Conservation (phyloP, 257 asterid genomes). For the Solanum paucissectum region DNA sequence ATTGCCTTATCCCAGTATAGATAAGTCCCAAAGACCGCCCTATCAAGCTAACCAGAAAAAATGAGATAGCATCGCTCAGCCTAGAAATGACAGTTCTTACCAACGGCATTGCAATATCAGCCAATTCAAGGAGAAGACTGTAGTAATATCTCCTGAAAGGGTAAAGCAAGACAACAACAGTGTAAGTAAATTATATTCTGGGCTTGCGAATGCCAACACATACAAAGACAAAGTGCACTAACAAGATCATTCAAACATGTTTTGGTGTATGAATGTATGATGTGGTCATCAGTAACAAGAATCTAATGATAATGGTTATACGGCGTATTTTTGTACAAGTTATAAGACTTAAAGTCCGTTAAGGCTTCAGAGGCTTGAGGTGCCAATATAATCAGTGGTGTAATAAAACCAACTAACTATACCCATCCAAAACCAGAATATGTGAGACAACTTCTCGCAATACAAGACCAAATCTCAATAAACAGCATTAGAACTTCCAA, state of each 20-base stretch:
- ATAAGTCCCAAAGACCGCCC: slow-evolving; percentile 93
- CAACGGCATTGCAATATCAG: slow-evolving; percentile 69
- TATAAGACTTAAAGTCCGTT: not conserved
- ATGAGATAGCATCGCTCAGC: slow-evolving; percentile 77
- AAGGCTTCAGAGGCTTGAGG: not conserved
- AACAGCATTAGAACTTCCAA: not conserved
- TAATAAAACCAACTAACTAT: not conserved
- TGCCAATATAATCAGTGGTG: not conserved
- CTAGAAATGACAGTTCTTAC: slow-evolving; percentile 46
- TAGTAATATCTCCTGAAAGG: slow-evolving; percentile 73
- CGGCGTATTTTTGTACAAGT: not conserved
- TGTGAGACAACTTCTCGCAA: not conserved
- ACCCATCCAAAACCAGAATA: not conserved
- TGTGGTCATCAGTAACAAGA: not conserved
- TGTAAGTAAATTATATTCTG: not conserved
- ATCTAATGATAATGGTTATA: not conserved
- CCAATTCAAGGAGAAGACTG: slow-evolving; percentile 75
- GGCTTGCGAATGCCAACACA: not conserved
- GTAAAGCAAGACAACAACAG: not conserved
- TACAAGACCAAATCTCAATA: not conserved
- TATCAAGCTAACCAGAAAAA: slow-evolving; percentile 74
- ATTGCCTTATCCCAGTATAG: slow-evolving; percentile 85
- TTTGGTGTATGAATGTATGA: not conserved
- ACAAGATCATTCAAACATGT: not conserved
- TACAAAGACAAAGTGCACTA: not conserved